phyloP scores from a whole-genome alignment of 2,329 filamentous ascomycete species.

The Geosmithia putterillii region DNA sequence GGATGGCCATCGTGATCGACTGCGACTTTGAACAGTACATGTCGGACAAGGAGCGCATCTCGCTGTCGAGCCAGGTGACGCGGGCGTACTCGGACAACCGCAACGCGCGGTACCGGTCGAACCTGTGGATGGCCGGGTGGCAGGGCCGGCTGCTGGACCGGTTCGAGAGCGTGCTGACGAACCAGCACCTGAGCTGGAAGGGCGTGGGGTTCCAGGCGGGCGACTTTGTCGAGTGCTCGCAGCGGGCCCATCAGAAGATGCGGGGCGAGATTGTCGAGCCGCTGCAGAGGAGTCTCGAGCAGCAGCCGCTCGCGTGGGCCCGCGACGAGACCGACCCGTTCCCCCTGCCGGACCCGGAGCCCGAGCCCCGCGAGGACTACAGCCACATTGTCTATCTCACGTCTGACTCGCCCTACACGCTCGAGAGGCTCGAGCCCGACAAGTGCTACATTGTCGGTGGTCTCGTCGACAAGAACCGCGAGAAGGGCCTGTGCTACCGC shows the following conservation, averaged over 20 bases:
- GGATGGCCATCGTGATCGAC: slow-evolving; percentile 74
- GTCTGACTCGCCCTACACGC: slow-evolving; percentile 77
- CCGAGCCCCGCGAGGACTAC: slow-evolving; percentile 17
- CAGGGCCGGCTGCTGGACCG: slow-evolving; percentile 61
- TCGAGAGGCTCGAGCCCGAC: slow-evolving; percentile 74
- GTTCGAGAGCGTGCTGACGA: slow-evolving; percentile 63
- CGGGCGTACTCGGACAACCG: slow-evolving; percentile 83
- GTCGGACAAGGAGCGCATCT: slow-evolving; percentile 74
- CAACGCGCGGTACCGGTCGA: slow-evolving; percentile 51
- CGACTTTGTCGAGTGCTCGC: slow-evolving; percentile 60
- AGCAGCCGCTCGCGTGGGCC: slow-evolving; percentile 13
- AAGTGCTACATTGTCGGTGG: slow-evolving; percentile 90
- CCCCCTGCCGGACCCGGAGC: slow-evolving; percentile 18
- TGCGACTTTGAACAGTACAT: slow-evolving; percentile 89
- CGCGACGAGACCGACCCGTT: slow-evolving; percentile 18
- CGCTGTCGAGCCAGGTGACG: slow-evolving; percentile 72
- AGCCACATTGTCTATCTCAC: slow-evolving; percentile 69
- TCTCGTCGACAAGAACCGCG: slow-evolving; percentile 87
- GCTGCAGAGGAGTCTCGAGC: slow-evolving; percentile 28
- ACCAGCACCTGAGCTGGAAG: slow-evolving; percentile 69
- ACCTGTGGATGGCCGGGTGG: slow-evolving; percentile 71
- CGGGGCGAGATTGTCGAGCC: slow-evolving; percentile 46
- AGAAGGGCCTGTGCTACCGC: slow-evolving; percentile 89
- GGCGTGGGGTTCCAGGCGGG: slow-evolving; percentile 60
- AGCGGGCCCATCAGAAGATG: slow-evolving; percentile 59